These are phyloP conservation scores for Fistulifera solaris DNA, from an alignment of 108 stramenopile genomes.

Conservation along the genomic window DNA sequence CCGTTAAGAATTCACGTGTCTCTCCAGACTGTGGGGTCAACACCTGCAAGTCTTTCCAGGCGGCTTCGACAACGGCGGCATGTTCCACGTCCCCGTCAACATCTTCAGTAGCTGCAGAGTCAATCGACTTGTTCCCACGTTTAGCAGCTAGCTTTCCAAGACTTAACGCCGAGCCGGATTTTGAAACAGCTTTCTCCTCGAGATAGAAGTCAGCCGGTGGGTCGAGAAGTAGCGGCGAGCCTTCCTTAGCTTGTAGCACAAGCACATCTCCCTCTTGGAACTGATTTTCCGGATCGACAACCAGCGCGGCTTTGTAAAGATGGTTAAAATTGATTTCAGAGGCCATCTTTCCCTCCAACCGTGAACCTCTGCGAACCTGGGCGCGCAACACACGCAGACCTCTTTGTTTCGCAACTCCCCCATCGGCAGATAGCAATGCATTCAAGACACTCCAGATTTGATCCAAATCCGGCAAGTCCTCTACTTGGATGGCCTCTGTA, in stretches of 20 bases:
- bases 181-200: not conserved
- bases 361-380: slow-evolving; percentile 35
- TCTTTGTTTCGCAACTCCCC: slow-evolving; percentile 37
- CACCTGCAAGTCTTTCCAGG: slow-evolving; percentile 63
- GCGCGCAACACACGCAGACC: slow-evolving; percentile 69
- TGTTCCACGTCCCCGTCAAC: slow-evolving; percentile 10
- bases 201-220: slow-evolving; percentile 51
- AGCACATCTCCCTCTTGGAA: slow-evolving; percentile 62
- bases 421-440: slow-evolving; percentile 34
- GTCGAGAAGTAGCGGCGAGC: slow-evolving; percentile 49
- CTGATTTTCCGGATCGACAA: slow-evolving; percentile 48
- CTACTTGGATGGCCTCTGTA: slow-evolving; percentile 45
- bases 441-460: slow-evolving; percentile 35
- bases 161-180: too few species aligned
- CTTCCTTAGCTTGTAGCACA: slow-evolving; percentile 58
- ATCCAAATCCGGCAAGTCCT: slow-evolving; percentile 36
- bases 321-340: slow-evolving; percentile 48
- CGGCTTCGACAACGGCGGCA: slow-evolving; percentile 14
- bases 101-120: too few species aligned
- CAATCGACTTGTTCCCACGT: too few species aligned
- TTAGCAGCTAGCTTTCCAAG: too few species aligned
- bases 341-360: slow-evolving; percentile 42
- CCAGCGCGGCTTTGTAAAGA: slow-evolving; percentile 58
- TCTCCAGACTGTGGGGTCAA: slow-evolving; percentile 19
- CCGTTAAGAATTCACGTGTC: slow-evolving; percentile 60